These are phyloP conservation scores for Trypanosoma conorhini DNA, from an alignment of 208 protist genomes.

Conservation along the genomic window DNA sequence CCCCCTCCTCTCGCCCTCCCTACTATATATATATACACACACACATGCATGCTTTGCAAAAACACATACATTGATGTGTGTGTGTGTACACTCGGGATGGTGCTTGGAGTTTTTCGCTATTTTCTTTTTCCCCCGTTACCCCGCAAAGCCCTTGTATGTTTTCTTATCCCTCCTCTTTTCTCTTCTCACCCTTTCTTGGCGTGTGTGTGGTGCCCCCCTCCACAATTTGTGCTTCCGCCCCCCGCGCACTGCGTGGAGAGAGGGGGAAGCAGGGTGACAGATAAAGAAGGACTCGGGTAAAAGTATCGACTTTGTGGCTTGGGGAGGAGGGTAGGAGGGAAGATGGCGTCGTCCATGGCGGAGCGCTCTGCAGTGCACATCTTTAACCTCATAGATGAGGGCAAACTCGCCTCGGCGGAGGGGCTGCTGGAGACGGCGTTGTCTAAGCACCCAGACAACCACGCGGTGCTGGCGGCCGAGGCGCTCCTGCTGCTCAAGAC, in stretches of 20 bases:
- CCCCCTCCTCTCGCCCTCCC: neutral
- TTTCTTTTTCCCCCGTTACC: conserved; percentile 6
- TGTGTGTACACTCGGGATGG: too few species aligned
- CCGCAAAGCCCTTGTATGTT: too few species aligned
- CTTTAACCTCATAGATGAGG: conserved; percentile 63
- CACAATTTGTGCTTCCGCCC: too few species aligned
- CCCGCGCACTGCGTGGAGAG: too few species aligned
- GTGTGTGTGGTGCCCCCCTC: neutral
- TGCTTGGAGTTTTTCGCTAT: neutral
- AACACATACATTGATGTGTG: conserved; percentile 12
- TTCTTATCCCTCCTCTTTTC: conserved; percentile 16
- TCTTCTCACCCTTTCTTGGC: conserved; percentile 1
- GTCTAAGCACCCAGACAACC: conserved; percentile 57
- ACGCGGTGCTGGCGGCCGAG: conserved; percentile 59
- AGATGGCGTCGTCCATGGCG: conserved; percentile 19
- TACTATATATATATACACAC: conserved; percentile 2
- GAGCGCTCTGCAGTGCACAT: conserved; percentile 53
- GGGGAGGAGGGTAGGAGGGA: too few species aligned
- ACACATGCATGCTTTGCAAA: conserved; percentile 8
- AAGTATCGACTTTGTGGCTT: too few species aligned
- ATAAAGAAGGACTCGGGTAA: too few species aligned
- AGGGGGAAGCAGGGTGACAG: too few species aligned
- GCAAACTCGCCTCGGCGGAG: conserved; percentile 63
- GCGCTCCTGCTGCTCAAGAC: conserved; percentile 49
- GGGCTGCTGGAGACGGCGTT: conserved; percentile 57